Evolutionary conservation across 805 yeast species (phyloP), one percentile per base, ranked within the genome.

Genomic region (Starmerella scarabaei): DNA sequence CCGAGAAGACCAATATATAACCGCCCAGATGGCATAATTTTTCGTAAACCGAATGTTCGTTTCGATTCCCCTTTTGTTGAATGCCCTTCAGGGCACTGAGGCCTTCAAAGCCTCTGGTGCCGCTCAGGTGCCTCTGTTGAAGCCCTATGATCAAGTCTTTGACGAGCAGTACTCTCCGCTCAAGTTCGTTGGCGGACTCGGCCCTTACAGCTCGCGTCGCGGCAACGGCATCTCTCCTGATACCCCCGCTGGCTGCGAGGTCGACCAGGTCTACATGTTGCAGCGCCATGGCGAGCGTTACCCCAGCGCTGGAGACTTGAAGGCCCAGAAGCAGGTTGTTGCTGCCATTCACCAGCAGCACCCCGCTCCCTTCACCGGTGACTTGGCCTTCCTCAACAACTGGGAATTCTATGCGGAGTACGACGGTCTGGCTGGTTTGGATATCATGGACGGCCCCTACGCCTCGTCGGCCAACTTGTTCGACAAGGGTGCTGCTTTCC

Each of bases 271-370:
- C 3, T 72, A 68, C 43, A 50, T 68, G 44, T 44, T 66, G 31
- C 62, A 66, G 41, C 65, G 77, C 51, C 77, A 72, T 43, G 76
- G 76, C 5, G 77, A 71, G 49, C 60, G 77, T 40, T 71, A 58
- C 48, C 72, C 67, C 8, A 53, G 57, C 2, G 27, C 37, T 3
- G 35, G 29, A 9, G 31, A 35, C 2, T 32, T 30, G 2, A 32
- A 30, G 16, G 46, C 23, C 21, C 38, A 42, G 28, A 29, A 62
- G 3, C 56, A 57, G 40, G 52, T 53, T 57, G 32, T 45, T 15
- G 26, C 21, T 4, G 46, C 42, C 37, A 37, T 49, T 20, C 19
- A 29, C 19, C 15, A n/a, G 4, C 11, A 30, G 7, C 40, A 37
- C 19, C 44, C 43, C 21, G 30, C 24, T 3, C 20, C 33, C 7